Percentiles rank a stretch among this genome's conserved stretches.
phyloP scores from a whole-genome alignment of 192 early-diverging fungal species.

The Linnemannia schmuckeri region DNA sequence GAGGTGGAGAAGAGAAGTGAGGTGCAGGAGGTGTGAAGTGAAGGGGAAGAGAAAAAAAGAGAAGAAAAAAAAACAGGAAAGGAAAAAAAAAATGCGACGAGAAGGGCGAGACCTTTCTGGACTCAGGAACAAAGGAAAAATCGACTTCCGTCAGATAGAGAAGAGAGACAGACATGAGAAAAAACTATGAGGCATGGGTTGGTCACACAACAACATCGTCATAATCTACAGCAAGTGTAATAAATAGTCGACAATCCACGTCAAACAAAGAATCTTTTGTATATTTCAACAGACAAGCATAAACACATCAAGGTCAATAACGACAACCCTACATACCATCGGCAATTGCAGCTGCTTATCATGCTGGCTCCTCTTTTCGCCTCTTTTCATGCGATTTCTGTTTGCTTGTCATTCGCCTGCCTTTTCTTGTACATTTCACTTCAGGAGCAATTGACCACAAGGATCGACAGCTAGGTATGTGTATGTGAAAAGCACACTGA shows the following conservation, averaged over 20 bases:
- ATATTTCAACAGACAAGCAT: too few species aligned
- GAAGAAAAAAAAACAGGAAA: neutral
- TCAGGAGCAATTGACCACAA: neutral
- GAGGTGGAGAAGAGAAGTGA: neutral
- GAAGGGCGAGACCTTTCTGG: neutral
- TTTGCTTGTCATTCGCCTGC: neutral
- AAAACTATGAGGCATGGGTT: too few species aligned
- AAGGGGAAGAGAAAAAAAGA: neutral
- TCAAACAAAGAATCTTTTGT: too few species aligned
- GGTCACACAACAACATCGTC: neutral
- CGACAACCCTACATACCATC: too few species aligned
- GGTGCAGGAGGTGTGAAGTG: neutral
- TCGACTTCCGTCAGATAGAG: too few species aligned
- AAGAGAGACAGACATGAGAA: too few species aligned
- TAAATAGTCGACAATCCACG: too few species aligned
- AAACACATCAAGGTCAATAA: too few species aligned
- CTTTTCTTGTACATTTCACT: neutral
- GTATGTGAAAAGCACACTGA: neutral
- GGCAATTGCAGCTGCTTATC: too few species aligned
- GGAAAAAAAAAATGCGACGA: neutral
- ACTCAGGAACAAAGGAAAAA: too few species aligned
- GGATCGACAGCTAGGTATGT: neutral
- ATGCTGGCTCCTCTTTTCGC: neutral
- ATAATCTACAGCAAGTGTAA: neutral
- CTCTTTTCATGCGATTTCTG: neutral